Evolutionary conservation across 176 grass and related monocot species (phyloP).

Genomic region (Zoysia japonica): DNA sequence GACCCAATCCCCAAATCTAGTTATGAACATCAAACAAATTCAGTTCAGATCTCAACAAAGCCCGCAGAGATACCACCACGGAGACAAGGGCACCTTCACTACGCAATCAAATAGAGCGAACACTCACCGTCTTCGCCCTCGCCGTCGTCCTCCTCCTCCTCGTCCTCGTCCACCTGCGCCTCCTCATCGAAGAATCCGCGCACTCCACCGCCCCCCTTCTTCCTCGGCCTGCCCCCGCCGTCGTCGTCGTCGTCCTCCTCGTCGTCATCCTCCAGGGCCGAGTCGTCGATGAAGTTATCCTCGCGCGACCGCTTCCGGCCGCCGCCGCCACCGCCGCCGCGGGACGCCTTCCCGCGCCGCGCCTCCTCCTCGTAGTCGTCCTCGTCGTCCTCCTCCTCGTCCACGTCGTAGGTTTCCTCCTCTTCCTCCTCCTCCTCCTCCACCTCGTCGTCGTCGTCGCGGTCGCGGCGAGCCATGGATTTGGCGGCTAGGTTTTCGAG

Average conservation of each 20-base stretch:
- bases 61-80: background rate
- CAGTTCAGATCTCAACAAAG: constrained; percentile 36
- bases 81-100: background rate
- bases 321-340: constrained; percentile 33
- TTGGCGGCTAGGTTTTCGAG: constrained; percentile 55
- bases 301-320: constrained; percentile 59
- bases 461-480: constrained; percentile 70
- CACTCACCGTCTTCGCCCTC: constrained; percentile 87
- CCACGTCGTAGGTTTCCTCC: constrained; percentile 57
- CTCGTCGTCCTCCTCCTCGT: constrained; percentile 61
- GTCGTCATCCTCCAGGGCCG: constrained; percentile 83
- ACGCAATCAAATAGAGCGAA: constrained; percentile 1
- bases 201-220: constrained; percentile 60
- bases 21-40: constrained; percentile 15
- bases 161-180: constrained; percentile 81
- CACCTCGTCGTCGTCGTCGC: constrained; percentile 69
- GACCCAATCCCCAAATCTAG: background rate
- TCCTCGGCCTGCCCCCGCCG: constrained; percentile 50
- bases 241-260: constrained; percentile 81
- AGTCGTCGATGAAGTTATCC: constrained; percentile 90
- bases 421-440: constrained; percentile 60
- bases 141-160: constrained; percentile 91
- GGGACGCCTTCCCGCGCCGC: constrained; percentile 49
- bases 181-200: constrained; percentile 87
- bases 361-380: constrained; percentile 60